Base-by-base conservation (phyloP, 2,329 filamentous ascomycete genomes). In the Fusarium odoratissimum region DNA sequence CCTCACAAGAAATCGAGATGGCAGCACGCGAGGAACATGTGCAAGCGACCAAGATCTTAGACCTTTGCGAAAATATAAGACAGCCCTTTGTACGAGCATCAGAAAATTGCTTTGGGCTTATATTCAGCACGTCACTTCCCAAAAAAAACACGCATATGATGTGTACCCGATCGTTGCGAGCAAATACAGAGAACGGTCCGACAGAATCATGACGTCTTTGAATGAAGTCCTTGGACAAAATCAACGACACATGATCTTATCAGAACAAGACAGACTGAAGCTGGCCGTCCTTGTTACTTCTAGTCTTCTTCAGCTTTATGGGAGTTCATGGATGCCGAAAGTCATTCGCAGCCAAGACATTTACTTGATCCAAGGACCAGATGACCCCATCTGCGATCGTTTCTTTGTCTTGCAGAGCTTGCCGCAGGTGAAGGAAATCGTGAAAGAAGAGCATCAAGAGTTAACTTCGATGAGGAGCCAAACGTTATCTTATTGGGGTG, bases 401-500 rank as follows among this genome's bases (percentile, higher is more conserved):
- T 56, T 56, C 19, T 56, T 56, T 8, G 30, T 56, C 38, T 10
- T 44, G 11, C 13, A 33, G 33, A 33, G 31, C 31, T 33, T 33
- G 4, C 31, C 31, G 12, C 31, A 33, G 31, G 31, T 33, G 31
- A 33, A 33, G 5, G 12, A 33, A 33, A 33, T 13, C 6, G 31
- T 33, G 14, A 33, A 33, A 2, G 21, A 23, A 23, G n/a, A 19
- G 7, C 14, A 37, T 23, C 5, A 11, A 23, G 14, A 33, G n/a
- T 16, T 51, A 10, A 5, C 9, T 37, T 46, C 30, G 1, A 48
- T 49, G 55, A 49, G 55, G 6, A 58, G 49, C 1, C 42, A 58
- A 3, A 0, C 41, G 0, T 49, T 49, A 4, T 58, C 38, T 1
- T 49, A 49, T 38, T 8, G 25, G 2, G 42, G 55, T 0, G 55